Percentiles rank a stretch among this genome's conserved stretches.
phyloP scores from a whole-genome alignment of 345 rosid genomes.

The Salix arbutifolia region DNA sequence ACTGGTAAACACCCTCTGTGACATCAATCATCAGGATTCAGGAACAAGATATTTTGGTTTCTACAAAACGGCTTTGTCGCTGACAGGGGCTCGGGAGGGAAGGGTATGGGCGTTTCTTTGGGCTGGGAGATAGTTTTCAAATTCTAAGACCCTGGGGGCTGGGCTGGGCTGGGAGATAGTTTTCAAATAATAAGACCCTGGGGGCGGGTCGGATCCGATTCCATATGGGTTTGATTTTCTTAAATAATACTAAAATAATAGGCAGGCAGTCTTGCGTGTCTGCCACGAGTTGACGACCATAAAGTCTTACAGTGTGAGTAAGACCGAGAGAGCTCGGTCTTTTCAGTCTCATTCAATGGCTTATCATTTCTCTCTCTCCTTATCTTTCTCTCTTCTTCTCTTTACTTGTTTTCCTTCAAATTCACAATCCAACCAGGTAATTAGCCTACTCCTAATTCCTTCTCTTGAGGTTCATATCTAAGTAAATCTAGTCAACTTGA shows the following conservation, averaged over 20 bases:
- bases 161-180: too few species aligned
- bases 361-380: too few species aligned
- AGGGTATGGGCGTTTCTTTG: neutral
- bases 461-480: too few species aligned
- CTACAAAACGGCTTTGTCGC: neutral
- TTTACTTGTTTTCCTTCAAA: too few species aligned
- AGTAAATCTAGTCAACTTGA: too few species aligned
- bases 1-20: slow-evolving; percentile 69
- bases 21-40: too few species aligned
- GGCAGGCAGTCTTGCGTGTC: too few species aligned
- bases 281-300: neutral
- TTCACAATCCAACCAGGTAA: too few species aligned
- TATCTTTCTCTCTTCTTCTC: too few species aligned
- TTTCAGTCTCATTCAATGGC: neutral
- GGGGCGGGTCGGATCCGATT: neutral
- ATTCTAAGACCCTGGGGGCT: neutral
- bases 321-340: neutral
- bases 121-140: too few species aligned
- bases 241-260: too few species aligned
- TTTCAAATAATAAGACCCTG: neutral
- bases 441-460: too few species aligned
- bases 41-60: neutral
- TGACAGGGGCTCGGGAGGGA: neutral
- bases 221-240: neutral
- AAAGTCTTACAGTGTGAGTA: neutral